Percentiles rank a stretch among this genome's conserved stretches.
phyloP scores from a whole-genome alignment of 371 early-diverging fungal species.

The Dichotomocladium elegans region DNA sequence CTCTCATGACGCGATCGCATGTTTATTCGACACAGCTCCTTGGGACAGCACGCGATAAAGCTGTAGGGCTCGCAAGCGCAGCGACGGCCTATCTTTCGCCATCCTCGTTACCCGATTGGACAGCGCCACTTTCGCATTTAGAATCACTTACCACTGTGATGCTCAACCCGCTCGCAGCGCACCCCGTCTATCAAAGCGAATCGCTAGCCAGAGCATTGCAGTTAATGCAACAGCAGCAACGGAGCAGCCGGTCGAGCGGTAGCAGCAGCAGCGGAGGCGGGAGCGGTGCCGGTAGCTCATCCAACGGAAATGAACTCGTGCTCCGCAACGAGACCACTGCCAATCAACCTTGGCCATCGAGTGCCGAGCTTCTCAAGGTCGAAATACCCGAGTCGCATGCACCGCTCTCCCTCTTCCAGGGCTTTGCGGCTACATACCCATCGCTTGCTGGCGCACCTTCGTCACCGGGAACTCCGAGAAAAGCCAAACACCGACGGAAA shows the following conservation, averaged over 20 bases:
- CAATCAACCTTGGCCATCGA: constrained; percentile 34
- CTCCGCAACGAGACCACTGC: constrained; percentile 18
- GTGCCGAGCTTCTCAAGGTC: constrained; percentile 42
- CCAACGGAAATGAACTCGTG: constrained; percentile 15
- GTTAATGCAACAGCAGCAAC: constrained; percentile 42
- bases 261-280: constrained; percentile 1
- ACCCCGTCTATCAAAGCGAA: constrained; percentile 45
- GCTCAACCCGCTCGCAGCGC: constrained; percentile 45
- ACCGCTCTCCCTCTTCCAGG: constrained; percentile 58
- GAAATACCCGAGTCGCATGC: constrained; percentile 59
- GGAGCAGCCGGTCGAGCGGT: constrained; percentile 8
- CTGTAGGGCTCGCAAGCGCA: constrained; percentile 21
- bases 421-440: constrained; percentile 60
- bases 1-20: not conserved
- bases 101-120: constrained; percentile 23
- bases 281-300: too few species aligned
- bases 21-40: constrained; percentile 12
- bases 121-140: constrained; percentile 27
- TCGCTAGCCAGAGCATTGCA: constrained; percentile 41
- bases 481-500: constrained; percentile 28
- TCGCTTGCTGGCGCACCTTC: constrained; percentile 24
- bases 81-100: constrained; percentile 38
- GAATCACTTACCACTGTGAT: constrained; percentile 46
- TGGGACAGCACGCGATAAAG: constrained; percentile 26
- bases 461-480: constrained; percentile 1